A percentile compares a stretch with the other conserved stretches of the same genome.
Conservation (phyloP, 2,329 filamentous ascomycete species). For the Aureobasidium pullulans region DNA sequence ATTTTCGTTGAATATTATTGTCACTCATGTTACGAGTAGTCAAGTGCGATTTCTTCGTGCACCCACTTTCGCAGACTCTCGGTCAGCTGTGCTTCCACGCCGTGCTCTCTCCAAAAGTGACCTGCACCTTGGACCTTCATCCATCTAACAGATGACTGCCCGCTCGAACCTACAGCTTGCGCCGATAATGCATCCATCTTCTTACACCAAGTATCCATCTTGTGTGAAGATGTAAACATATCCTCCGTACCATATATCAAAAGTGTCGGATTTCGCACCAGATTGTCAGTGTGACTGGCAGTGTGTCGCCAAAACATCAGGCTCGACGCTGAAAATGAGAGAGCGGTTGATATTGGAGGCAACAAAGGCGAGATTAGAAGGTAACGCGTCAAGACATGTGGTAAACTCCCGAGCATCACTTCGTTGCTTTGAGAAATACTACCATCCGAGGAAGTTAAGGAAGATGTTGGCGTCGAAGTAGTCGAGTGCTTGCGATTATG, state of each 20-base stretch:
- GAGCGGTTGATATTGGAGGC: constrained; percentile 33
- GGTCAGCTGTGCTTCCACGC: constrained; percentile 19
- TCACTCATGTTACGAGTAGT: not conserved
- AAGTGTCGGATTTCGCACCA: constrained; percentile 51
- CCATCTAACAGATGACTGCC: constrained; percentile 30
- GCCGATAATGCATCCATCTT: constrained; percentile 34
- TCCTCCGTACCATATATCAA: constrained; percentile 71
- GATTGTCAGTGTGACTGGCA: constrained; percentile 29
- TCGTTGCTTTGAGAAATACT: constrained; percentile 21
- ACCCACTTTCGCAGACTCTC: not conserved
- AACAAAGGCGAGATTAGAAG: constrained; percentile 42
- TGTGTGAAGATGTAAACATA: constrained; percentile 59
- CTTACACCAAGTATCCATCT: constrained; percentile 59
- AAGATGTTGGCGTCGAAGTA: not conserved
- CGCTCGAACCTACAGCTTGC: constrained; percentile 19
- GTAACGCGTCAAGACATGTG: constrained; percentile 27
- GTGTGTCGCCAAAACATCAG: constrained; percentile 17
- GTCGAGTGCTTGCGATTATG: constrained; percentile 19
- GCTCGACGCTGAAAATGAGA: constrained; percentile 23
- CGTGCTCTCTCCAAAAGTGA: constrained; percentile 43
- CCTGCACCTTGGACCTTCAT: constrained; percentile 42
- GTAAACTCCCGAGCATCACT: not conserved
- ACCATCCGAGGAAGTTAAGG: not conserved
- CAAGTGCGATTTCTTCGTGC: not conserved
- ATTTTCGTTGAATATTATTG: not conserved